Base-by-base conservation (phyloP, 257 asterid species). In the Solanum medicagineum region DNA sequence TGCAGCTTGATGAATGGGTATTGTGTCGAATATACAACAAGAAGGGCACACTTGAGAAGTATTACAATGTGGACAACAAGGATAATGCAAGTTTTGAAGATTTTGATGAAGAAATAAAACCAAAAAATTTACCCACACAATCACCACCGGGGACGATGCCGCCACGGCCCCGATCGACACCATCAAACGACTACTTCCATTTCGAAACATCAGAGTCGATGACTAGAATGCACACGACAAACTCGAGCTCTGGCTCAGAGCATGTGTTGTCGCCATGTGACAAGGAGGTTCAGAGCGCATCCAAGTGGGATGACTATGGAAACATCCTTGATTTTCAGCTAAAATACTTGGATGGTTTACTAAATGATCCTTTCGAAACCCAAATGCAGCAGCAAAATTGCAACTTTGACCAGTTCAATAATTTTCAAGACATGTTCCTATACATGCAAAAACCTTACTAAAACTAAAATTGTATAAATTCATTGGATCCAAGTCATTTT, bases 1-100 rank as follows among this genome's bases (percentile, higher is more conserved):
- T 89, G 79, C 94, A 93, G 94, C 95, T 93, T 60, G 97, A 93
- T 84, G 97, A 93, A 75, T 93, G 94, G 95, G 97, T 93, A 10
- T 81, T 92, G 13, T 93, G 97, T 80, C 93, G 95, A 32, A 89
- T 93, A 83, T 93, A 93, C 92, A 93, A 93, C 94, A 92, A 93
- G 86, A 92, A 93, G 53, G 95, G 97, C 7, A 88, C 89, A 19
- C 87, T 92, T 13, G 97, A 91, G 53, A 93, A 84, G 86, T 83
- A 91, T 62, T 44, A 73, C 86, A 80, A 10, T 19, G 85, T 83
- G 44, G 91, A 86, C 82, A 84, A 86, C 57, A 85, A 85, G 62
- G 65, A 84, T 20, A 56, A 79, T 15, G 62, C 81, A 47, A 77
- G 83, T 6, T 90, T 86, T 85, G 86, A 12, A 88, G 91, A 51